phyloP scores from a whole-genome alignment of 305 asterid genomes.

The Solanum chacoense region DNA sequence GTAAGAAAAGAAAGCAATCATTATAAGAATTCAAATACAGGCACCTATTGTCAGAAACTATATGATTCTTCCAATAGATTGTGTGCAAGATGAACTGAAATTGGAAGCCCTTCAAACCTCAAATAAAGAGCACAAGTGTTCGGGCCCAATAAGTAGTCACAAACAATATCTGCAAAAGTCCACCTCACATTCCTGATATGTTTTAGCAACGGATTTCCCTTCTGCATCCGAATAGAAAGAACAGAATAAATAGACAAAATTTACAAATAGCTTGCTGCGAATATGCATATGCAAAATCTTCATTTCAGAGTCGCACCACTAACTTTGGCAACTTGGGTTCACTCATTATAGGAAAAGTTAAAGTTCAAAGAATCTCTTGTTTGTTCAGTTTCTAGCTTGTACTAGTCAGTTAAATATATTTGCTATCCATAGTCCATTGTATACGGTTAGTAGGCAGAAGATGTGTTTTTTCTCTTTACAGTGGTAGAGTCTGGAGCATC shows the following conservation, averaged over 20 bases:
- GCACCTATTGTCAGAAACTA: not conserved
- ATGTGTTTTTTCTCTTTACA: not conserved
- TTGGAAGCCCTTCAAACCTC: conserved; percentile 37
- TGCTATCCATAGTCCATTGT: not conserved
- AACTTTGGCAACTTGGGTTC: not conserved
- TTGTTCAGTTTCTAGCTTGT: not conserved
- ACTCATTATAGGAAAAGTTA: not conserved
- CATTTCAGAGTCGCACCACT: not conserved
- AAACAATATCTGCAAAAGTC: conserved; percentile 72
- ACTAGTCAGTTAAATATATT: not conserved
- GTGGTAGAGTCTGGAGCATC: not conserved
- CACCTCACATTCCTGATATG: conserved; percentile 89
- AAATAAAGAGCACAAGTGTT: conserved; percentile 81
- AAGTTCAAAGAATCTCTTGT: not conserved
- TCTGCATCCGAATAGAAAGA: conserved; percentile 42
- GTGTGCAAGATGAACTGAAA: conserved; percentile 1
- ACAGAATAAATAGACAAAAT: not conserved
- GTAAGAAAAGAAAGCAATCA: not conserved
- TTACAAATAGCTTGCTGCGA: not conserved
- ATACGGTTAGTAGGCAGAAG: not conserved
- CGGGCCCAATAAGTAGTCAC: conserved; percentile 77
- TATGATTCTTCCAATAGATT: not conserved
- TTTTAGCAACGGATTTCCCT: conserved; percentile 90
- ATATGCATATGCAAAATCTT: not conserved
- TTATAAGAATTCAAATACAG: not conserved